A percentile compares a stretch with the other conserved stretches of the same genome.
Conservation (phyloP, 108 stramenopile species). For the Cyclostephanos invisitatus region DNA sequence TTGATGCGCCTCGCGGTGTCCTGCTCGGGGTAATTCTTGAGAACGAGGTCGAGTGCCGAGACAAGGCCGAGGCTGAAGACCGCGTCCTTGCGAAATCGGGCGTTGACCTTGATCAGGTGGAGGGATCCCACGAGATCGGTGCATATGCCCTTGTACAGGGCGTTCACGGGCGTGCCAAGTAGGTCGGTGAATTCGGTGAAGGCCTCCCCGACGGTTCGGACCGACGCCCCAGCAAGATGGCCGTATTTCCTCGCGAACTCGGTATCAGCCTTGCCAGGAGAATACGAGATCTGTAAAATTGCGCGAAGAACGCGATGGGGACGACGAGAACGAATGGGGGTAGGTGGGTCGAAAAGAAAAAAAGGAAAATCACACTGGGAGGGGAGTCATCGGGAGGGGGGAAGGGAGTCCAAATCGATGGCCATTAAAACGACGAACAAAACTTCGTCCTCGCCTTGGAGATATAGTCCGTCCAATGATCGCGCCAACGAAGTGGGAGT, state of each 20-base stretch:
- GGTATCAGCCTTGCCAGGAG: slow-evolving; percentile 79
- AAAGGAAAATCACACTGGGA: not conserved
- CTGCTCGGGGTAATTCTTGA: slow-evolving; percentile 92
- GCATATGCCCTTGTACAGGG: slow-evolving; percentile 90
- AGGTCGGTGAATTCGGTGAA: slow-evolving; percentile 83
- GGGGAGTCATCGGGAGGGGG: not conserved
- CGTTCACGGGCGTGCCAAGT: slow-evolving; percentile 82
- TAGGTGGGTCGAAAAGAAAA: not conserved
- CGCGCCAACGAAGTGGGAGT: no score
- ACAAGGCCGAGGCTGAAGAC: slow-evolving; percentile 85
- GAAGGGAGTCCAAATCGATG: no score
- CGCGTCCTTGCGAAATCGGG: slow-evolving; percentile 85
- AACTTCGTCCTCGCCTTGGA: not conserved
- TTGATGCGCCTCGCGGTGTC: slow-evolving; percentile 77
- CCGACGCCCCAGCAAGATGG: slow-evolving; percentile 72
- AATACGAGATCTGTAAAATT: slow-evolving; percentile 57
- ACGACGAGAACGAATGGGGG: not conserved
- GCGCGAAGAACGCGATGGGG: not conserved
- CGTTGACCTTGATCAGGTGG: slow-evolving; percentile 90
- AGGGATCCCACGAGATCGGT: slow-evolving; percentile 93
- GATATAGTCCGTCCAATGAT: no score
- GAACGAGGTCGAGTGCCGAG: slow-evolving; percentile 68
- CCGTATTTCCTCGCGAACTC: slow-evolving; percentile 82
- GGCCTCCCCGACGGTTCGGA: slow-evolving; percentile 89
- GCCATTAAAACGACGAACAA: no score